Conservation (phyloP, 805 yeast species). For the Kurtzmaniella fragi region DNA sequence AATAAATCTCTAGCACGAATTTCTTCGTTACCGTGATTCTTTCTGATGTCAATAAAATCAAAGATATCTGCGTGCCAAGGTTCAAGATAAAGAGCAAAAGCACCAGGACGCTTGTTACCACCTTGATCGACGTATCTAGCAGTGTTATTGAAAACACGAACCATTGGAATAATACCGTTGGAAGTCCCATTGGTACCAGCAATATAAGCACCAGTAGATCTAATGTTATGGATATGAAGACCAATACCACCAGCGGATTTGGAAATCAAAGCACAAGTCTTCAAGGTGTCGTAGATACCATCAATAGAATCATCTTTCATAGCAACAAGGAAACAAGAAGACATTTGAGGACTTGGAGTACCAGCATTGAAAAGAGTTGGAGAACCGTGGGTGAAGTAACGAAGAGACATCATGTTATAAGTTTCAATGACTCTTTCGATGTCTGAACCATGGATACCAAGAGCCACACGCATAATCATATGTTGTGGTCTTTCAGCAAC, state of each 20-base stretch:
- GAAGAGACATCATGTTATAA: constrained; percentile 54
- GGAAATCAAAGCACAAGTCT: constrained; percentile 57
- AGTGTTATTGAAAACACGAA: constrained; percentile 57
- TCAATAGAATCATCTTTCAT: constrained; percentile 62
- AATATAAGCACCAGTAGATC: constrained; percentile 56
- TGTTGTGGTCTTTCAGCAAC: constrained; percentile 62
- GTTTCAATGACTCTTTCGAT: constrained; percentile 50
- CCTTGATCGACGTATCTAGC: constrained; percentile 65
- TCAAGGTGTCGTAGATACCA: constrained; percentile 57
- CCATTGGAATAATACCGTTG: constrained; percentile 59
- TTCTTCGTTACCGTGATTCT: constrained; percentile 62
- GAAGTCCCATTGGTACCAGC: constrained; percentile 63
- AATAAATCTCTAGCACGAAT: constrained; percentile 59
- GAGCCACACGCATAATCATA: constrained; percentile 56
- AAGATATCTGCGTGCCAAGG: constrained; percentile 63
- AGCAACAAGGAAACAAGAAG: constrained; percentile 59
- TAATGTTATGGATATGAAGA: constrained; percentile 54
- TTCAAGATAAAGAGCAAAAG: constrained; percentile 55
- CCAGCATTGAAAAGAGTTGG: constrained; percentile 62
- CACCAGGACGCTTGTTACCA: constrained; percentile 64
- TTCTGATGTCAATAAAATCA: constrained; percentile 55
- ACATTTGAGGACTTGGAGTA: constrained; percentile 56
- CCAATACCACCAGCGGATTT: constrained; percentile 65
- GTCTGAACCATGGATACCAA: constrained; percentile 56
- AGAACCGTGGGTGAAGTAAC: constrained; percentile 57